Conservation (phyloP, 2,329 filamentous ascomycete species). For the Sarocladium kiliense region DNA sequence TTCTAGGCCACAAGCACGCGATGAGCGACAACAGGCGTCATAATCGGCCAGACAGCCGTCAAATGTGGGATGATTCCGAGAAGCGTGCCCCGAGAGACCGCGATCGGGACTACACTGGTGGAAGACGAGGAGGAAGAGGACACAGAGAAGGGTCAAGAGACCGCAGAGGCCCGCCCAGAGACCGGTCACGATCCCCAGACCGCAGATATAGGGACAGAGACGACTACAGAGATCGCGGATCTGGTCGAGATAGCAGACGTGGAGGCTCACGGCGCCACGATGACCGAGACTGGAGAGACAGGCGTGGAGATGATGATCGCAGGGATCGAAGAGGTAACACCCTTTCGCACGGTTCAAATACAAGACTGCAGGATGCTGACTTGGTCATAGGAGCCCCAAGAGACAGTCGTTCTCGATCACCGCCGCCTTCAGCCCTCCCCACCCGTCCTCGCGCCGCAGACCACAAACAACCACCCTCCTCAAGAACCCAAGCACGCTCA, state of each 20-base stretch:
- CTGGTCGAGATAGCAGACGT: neutral
- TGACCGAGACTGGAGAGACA: constrained; percentile 10
- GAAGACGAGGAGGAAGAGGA: constrained; percentile 24
- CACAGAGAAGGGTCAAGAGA: constrained; percentile 30
- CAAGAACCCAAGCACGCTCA: constrained; percentile 1
- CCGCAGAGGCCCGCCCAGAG: constrained; percentile 20
- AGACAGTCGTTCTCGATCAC: constrained; percentile 5
- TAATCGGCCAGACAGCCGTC: constrained; percentile 45
- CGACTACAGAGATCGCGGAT: constrained; percentile 10
- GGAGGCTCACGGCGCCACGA: constrained; percentile 6
- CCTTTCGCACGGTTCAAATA: neutral
- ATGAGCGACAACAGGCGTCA: constrained; percentile 30
- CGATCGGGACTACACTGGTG: constrained; percentile 25
- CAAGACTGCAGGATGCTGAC: neutral
- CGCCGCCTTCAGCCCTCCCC: neutral
- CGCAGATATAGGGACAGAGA: constrained; percentile 27
- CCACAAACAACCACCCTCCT: neutral
- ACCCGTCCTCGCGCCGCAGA: constrained; percentile 1
- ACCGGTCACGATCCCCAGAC: constrained; percentile 27
- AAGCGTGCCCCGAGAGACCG: constrained; percentile 29
- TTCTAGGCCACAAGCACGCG: too few species aligned
- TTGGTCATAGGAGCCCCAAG: neutral
- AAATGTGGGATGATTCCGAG: constrained; percentile 56
- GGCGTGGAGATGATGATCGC: constrained; percentile 17
- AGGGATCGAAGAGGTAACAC: constrained; percentile 19